Evolutionary conservation across 2,329 filamentous ascomycete genomes (phyloP).

Genomic region (Sclerotinia minor): DNA sequence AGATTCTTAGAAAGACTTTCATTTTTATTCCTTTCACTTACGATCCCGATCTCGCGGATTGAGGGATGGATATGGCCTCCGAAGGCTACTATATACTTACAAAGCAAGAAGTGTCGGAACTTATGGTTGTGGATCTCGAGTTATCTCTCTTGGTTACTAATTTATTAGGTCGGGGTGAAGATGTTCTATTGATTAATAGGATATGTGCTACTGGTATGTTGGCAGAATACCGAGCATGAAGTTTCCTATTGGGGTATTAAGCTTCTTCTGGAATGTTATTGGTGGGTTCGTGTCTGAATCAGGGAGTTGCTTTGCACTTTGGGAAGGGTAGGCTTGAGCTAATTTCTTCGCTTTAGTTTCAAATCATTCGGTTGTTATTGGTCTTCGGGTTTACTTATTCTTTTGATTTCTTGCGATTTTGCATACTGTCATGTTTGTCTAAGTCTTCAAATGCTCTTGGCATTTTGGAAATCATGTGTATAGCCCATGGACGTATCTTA

Average conservation of each 20-base stretch:
- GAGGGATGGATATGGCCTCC: too few relatives aligned
- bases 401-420: too few relatives aligned
- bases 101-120: too few relatives aligned
- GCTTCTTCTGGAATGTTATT: not conserved
- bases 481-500: too few relatives aligned
- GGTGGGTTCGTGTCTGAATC: not conserved
- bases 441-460: too few relatives aligned
- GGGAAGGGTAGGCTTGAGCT: not conserved
- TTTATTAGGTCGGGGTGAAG: not conserved
- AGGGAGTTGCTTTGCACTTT: not conserved
- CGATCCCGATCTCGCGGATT: too few relatives aligned
- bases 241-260: not conserved
- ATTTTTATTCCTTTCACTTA: too few relatives aligned
- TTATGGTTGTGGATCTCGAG: not conserved
- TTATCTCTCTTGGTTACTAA: not conserved
- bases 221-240: not conserved
- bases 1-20: too few relatives aligned
- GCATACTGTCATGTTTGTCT: too few relatives aligned
- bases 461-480: too few relatives aligned
- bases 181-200: not conserved
- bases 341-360: not conserved
- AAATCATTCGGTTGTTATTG: not conserved
- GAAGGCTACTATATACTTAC: too few relatives aligned
- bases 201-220: not conserved
- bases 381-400: not conserved